These are phyloP conservation scores for Lichtheimia hyalospora DNA, from an alignment of 371 early-diverging fungal genomes.

Conservation along the genomic window DNA sequence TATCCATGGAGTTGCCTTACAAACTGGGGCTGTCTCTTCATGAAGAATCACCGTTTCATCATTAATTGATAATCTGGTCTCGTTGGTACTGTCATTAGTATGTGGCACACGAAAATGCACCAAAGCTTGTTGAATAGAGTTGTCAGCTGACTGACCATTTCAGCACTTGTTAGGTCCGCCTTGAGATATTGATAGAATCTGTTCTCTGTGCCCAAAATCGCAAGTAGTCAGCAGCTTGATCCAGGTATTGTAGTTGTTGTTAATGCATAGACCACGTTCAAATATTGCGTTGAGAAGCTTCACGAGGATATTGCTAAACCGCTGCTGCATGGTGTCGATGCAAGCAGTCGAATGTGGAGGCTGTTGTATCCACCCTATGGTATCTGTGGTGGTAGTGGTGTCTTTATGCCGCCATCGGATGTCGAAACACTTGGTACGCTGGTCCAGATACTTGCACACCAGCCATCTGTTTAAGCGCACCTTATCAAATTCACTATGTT, in stretches of 20 bases:
- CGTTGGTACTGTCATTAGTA: not conserved
- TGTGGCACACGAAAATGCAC: not conserved
- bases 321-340: not conserved
- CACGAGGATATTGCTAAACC: not conserved
- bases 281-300: not conserved
- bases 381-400: too few species aligned
- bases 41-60: not conserved
- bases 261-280: not conserved
- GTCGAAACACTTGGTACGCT: too few species aligned
- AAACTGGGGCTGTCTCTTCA: not conserved
- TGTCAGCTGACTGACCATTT: not conserved
- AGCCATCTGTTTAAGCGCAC: too few species aligned
- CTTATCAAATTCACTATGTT: too few species aligned
- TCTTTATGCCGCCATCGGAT: too few species aligned
- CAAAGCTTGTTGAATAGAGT: not conserved
- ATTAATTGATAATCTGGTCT: not conserved
- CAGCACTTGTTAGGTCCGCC: not conserved
- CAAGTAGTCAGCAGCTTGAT: not conserved
- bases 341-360: not conserved
- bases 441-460: too few species aligned
- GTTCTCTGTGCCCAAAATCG: not conserved
- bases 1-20: not conserved
- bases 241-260: not conserved
- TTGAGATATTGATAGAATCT: not conserved
- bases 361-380: too few species aligned